These are phyloP conservation scores for Pezizomycotina sp. DNA, from an alignment of 2,329 filamentous ascomycete species.

Conservation along the genomic window DNA sequence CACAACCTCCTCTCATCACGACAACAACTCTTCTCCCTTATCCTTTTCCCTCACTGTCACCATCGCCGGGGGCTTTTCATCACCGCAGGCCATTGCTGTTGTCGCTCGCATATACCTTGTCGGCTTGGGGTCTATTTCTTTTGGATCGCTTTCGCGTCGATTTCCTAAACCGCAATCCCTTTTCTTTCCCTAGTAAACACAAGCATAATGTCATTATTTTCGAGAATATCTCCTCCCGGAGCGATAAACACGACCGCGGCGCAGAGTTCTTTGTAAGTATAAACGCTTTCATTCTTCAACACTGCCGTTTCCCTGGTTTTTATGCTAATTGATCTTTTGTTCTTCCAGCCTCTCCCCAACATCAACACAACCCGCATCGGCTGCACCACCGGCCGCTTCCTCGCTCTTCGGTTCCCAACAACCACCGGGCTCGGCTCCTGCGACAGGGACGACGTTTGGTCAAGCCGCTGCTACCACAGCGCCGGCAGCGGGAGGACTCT, in stretches of 20 bases:
- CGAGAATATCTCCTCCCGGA: constrained; percentile 17
- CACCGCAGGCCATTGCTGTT: no score
- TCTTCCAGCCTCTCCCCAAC: constrained; percentile 11
- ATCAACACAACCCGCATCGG: constrained; percentile 17
- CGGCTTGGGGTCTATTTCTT: no score
- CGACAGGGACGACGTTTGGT: constrained; percentile 20
- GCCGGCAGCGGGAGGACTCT: constrained; percentile 19
- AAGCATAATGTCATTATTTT: constrained; percentile 21
- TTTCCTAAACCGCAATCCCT: no score
- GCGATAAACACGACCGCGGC: constrained; percentile 20
- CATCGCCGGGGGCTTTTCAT: no score
- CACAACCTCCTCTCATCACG: not conserved
- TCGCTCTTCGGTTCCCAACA: constrained; percentile 12
- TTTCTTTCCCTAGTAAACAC: no score
- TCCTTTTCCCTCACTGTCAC: no score
- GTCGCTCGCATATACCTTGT: no score
- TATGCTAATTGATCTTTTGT: constrained; percentile 1
- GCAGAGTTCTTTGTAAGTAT: constrained; percentile 19
- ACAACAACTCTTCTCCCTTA: not conserved
- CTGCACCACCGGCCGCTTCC: constrained; percentile 7
- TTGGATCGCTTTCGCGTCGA: no score
- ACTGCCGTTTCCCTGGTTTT: not conserved
- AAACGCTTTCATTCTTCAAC: not conserved
- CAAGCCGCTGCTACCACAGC: constrained; percentile 9
- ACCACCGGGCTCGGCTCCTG: constrained; percentile 10